Evolutionary conservation across 495 filamentous ascomycete genomes (phyloP).

Genomic region (Neurospora hispaniola): DNA sequence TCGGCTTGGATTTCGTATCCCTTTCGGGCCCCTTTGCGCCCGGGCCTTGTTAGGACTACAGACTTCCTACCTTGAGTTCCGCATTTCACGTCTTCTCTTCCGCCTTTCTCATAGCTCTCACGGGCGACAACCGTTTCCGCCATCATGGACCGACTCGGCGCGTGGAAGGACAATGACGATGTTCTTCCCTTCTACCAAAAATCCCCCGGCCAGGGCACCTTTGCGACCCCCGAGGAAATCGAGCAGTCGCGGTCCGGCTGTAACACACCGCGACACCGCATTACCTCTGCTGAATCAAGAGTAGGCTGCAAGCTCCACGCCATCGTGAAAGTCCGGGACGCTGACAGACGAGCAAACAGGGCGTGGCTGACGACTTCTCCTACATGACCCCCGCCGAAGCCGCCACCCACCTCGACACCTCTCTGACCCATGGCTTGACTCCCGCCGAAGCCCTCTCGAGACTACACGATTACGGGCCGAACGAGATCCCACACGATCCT

Average conservation of each 20-base stretch:
- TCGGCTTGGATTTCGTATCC: constrained; percentile 10
- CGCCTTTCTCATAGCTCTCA: not conserved
- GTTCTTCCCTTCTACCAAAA: constrained; percentile 26
- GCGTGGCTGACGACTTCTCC: constrained; percentile 41
- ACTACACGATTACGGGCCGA: constrained; percentile 71
- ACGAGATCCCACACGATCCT: constrained; percentile 88
- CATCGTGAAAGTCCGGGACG: not conserved
- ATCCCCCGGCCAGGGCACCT: constrained; percentile 6
- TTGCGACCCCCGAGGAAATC: constrained; percentile 11
- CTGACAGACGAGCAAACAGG: constrained; percentile 19
- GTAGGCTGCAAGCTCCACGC: constrained; percentile 18
- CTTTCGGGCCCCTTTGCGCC: constrained; percentile 17
- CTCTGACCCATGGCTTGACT: constrained; percentile 66
- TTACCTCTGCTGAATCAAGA: constrained; percentile 37
- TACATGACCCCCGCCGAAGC: constrained; percentile 63
- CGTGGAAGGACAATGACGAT: constrained; percentile 22
- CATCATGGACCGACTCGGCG: constrained; percentile 20
- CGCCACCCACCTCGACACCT: constrained; percentile 70
- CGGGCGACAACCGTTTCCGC: not conserved
- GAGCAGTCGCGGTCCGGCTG: constrained; percentile 23
- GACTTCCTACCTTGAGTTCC: too few species aligned
- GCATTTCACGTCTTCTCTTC: not conserved
- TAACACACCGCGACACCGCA: constrained; percentile 23
- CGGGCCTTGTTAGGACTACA: constrained; percentile 4
- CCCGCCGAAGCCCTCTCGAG: constrained; percentile 71